Evolutionary conservation across 768 basidiomycete genomes (phyloP), one percentile per base, ranked within the genome.

Genomic region (Cyclocybe aegerita): DNA sequence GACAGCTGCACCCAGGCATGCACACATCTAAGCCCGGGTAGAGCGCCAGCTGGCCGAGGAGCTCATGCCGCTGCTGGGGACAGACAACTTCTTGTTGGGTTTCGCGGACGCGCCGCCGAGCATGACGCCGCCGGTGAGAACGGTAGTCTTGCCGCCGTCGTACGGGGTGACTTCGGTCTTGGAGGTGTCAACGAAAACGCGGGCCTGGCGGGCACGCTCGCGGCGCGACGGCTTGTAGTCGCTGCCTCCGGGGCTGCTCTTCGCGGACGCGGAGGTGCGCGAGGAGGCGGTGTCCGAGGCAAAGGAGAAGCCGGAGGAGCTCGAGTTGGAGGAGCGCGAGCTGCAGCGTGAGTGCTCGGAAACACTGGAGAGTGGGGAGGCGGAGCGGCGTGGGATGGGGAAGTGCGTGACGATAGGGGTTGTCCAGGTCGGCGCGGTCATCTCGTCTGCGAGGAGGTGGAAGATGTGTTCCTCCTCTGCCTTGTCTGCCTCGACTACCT

Each of bases 71-170:
- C 60, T 60, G 51, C 56, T 70, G 63, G 46, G 64, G 51, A 49
- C 60, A 43, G 61, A 55, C 54, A 59, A 42, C 41, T 63, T 62
- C 54, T 61, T 23, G 23, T 23, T 62, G 46, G 65, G 42, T 60
- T 65, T 66, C 53, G 49, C 36, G 33, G 64, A 42, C 45, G 50
- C 73, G 43, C 73, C 75, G 43, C 88, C 89, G 53, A 92, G 86
- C 90, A 92, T 92, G 57, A 91, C 89, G 56, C 89, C 90, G 49
- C 90, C 90, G 2, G 89, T 90, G 59, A 92, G 81, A 43, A 91
- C 89, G 29, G 89, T 90, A 46, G 90, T 92, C 78, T 90, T 90
- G 56, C 90, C 90, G 49, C 88, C 89, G 58, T 92, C 89, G 60
- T 92, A 92, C 60, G 87, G 86, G 41, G 89, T 91, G 55, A 91